phyloP scores from a whole-genome alignment of 129 eudicot genomes.

The Daucus carota region DH1_v3.0 NC_030387.2:30535501-30536000 shows the following conservation, averaged over 20 bases:
- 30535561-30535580: constrained; percentile 65
- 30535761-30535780: neutral
- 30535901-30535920: neutral
- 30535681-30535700: neutral
- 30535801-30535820: neutral
- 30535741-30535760: neutral
- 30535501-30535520: constrained; percentile 40
- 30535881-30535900: neutral
- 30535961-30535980: neutral
- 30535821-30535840: neutral
- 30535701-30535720: neutral
- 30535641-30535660: neutral
- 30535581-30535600: constrained; percentile 73
- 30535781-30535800: neutral
- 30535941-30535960: neutral
- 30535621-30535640: constrained; percentile 1
- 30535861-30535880: neutral
- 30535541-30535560: constrained; percentile 49
- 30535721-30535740: neutral
- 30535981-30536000: neutral
- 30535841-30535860: neutral
- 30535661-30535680: neutral
- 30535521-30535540: constrained; percentile 55
- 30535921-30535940: neutral
- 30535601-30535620: constrained; percentile 71